Evolutionary conservation across 768 basidiomycete species (phyloP).

Genomic region (Rhodotorula graminis): DNA sequence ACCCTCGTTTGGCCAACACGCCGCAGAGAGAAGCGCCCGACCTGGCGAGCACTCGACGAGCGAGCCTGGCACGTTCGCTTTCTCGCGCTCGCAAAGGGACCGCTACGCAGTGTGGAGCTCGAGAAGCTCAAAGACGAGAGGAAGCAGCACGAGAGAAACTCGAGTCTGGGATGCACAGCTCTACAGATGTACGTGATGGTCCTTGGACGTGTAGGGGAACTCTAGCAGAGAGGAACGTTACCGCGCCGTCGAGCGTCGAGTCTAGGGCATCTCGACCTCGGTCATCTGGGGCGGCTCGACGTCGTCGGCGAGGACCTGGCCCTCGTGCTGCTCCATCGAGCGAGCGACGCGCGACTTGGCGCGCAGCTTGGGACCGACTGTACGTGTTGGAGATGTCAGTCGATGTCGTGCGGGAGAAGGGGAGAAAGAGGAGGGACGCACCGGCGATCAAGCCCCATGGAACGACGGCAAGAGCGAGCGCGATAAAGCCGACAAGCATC

Average conservation of each 20-base stretch:
- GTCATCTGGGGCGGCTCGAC: not conserved
- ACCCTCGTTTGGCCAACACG: too few species aligned
- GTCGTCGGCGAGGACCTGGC: constrained; percentile 19
- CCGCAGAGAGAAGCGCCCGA: too few species aligned
- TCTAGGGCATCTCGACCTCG: constrained; percentile 6
- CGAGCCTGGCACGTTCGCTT: too few species aligned
- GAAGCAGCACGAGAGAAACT: too few species aligned
- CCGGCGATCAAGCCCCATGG: constrained; percentile 32
- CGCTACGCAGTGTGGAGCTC: too few species aligned
- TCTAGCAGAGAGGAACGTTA: too few species aligned
- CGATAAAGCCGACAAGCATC: constrained; percentile 34
- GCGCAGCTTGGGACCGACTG: constrained; percentile 16
- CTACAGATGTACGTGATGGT: too few species aligned
- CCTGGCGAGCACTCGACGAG: too few species aligned
- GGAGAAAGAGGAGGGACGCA: not conserved
- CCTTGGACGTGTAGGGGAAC: not conserved
- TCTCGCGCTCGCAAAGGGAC: too few species aligned
- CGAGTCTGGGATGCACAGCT: too few species aligned
- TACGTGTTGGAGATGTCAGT: not conserved
- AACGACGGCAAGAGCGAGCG: constrained; percentile 28
- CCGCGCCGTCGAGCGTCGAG: not conserved
- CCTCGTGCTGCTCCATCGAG: constrained; percentile 23
- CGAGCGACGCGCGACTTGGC: constrained; percentile 19
- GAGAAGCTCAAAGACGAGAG: too few species aligned
- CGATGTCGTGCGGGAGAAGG: not conserved